Percentiles rank a stretch among this genome's conserved stretches.
Evolutionary conservation across 1,284 basidiomycete genomes (phyloP).

Genomic region (Apiotrichum laibachii): DNA sequence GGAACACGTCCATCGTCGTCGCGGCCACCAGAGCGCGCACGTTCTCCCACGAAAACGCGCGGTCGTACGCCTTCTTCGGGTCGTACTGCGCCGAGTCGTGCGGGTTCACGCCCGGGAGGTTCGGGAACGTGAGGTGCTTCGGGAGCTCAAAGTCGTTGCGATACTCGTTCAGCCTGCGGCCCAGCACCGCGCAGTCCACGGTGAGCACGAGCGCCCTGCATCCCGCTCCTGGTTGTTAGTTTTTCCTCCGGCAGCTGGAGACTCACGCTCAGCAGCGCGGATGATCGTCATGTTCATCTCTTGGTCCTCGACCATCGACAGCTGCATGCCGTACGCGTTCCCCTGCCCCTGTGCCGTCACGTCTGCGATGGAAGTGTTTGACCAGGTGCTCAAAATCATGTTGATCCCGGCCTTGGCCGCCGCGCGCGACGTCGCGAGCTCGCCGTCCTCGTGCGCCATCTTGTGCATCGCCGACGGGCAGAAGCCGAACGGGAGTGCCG

Average conservation of each 20-base stretch:
- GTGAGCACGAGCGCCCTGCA: slow-evolving; percentile 32
- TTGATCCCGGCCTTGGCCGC: slow-evolving; percentile 25
- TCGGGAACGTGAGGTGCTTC: slow-evolving; percentile 15
- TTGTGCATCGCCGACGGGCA: slow-evolving; percentile 36
- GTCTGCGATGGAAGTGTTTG: slow-evolving; percentile 29
- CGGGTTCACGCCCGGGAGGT: slow-evolving; percentile 20
- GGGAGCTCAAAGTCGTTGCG: slow-evolving; percentile 24
- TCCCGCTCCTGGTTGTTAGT: slow-evolving; percentile 20
- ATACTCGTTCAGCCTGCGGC: slow-evolving; percentile 26
- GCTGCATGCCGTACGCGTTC: slow-evolving; percentile 30
- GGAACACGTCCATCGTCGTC: slow-evolving; percentile 13
- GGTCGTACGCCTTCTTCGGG: slow-evolving; percentile 17
- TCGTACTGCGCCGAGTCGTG: slow-evolving; percentile 14
- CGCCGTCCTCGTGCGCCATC: slow-evolving; percentile 36
- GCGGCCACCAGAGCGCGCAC: slow-evolving; percentile 8
- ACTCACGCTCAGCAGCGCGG: slow-evolving; percentile 27
- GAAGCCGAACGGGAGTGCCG: slow-evolving; percentile 33
- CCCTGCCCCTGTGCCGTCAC: slow-evolving; percentile 25
- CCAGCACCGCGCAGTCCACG: slow-evolving; percentile 31
- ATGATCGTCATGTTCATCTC: slow-evolving; percentile 28
- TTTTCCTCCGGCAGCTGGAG: background rate
- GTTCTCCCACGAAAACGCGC: slow-evolving; percentile 19
- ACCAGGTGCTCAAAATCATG: slow-evolving; percentile 35
- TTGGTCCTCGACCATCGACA: slow-evolving; percentile 29
- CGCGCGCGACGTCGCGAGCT: slow-evolving; percentile 31